A percentile compares a stretch with the other conserved stretches of the same genome.
These are phyloP conservation scores for Phytophthora nicotianae DNA, from an alignment of 352 stramenopile species.

Conservation along the genomic window DNA sequence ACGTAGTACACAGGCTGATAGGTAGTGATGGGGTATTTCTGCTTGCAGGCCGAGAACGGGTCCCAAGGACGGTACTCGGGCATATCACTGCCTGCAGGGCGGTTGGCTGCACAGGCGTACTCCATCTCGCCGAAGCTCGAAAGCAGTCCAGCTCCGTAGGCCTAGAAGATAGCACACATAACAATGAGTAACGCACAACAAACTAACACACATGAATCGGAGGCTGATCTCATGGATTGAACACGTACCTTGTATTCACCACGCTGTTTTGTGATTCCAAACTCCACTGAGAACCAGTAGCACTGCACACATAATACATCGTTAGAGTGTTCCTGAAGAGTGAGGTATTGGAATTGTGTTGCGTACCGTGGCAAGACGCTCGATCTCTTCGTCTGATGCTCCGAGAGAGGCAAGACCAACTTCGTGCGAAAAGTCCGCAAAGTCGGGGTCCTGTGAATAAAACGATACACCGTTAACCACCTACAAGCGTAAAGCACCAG, in stretches of 20 bases:
- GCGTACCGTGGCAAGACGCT: conserved; percentile 88
- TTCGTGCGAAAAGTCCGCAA: conserved; percentile 97
- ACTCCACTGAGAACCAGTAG: conserved; percentile 99
- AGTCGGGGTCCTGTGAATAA: conserved; percentile 89
- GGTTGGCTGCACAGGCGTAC: conserved; percentile 89
- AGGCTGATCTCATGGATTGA: neutral
- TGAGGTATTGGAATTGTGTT: neutral
- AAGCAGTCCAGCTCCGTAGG: conserved; percentile 95
- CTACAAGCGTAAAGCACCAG: neutral
- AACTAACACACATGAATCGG: neutral
- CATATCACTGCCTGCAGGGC: conserved; percentile 59
- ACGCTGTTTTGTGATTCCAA: conserved; percentile 94
- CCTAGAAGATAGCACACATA: conserved; percentile 32
- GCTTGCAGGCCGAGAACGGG: conserved; percentile 90
- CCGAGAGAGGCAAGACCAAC: conserved; percentile 96
- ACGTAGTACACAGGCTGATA: conserved; percentile 98
- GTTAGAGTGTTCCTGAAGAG: conserved; percentile 1
- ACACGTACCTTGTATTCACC: conserved; percentile 89
- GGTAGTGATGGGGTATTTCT: conserved; percentile 97
- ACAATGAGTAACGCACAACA: neutral
- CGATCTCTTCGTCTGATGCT: conserved; percentile 95
- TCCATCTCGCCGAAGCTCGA: conserved; percentile 98
- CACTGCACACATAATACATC: conserved; percentile 49
- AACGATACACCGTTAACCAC: neutral
- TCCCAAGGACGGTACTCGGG: conserved; percentile 95